Evolutionary conservation across 176 grass and related monocot species (phyloP), one percentile per base, ranked within the genome.

Genomic region (Zoysia pacifica): DNA sequence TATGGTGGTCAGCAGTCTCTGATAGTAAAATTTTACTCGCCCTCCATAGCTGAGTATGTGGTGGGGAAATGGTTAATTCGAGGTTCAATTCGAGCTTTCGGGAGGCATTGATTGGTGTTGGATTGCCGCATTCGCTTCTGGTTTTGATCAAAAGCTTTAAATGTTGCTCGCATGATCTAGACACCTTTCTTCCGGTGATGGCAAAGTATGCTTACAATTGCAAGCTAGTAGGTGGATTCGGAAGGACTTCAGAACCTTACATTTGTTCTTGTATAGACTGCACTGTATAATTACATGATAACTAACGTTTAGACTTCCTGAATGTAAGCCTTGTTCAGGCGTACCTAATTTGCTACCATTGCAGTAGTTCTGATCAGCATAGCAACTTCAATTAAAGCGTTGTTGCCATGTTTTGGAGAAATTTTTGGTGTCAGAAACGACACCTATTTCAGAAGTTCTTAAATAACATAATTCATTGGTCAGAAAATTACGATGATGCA

Each of bases 391-490:
- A 46, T 47, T 70, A 47, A 62, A 4, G 10, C 5, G 3, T 2
- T 40, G 47, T 12, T 65, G 0, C 15, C 45, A 35, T 20, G 58
- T 15, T 65, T 13, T 38, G 4, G 39, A 7, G 37, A 47, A 18
- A 48, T 28, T 46, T 18, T 4, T 40, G 12, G 16, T 69, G 11
- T 11, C 11, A 14, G 44, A 50, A 56, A 50, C 28, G 16, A 50
- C 36, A 80, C 50, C 0, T 9, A 59, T 60, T 28, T 1, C 46
- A n/a, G 6, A 4, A 63, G 2, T 48, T 48, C 2, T 15, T 46
- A 62, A 5, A 64, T 46, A 76, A 35, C 64, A 63, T 46, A 76
- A 81, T 79, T 62, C 72, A 58, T 6, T 49, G 56, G 15, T 15
- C 20, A 48, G 28, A 53, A 77, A 63, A 6, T 12, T 9, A 70